Base-by-base conservation (phyloP, 805 yeast species). In the Jamesozyma gamospora region DNA sequence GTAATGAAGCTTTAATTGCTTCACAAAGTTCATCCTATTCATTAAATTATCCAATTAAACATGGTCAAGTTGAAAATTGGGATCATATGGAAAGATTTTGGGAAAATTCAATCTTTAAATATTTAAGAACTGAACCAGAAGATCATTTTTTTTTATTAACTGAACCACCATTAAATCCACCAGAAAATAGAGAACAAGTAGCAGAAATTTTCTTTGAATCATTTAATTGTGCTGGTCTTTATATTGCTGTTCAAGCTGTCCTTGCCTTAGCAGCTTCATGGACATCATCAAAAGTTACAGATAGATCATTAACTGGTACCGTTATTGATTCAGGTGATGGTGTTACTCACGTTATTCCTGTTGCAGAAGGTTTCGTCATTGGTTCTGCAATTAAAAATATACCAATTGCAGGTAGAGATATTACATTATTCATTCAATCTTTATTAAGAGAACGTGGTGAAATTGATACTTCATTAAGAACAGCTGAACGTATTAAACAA, bases 81-180 rank as follows among this genome's bases (percentile, higher is more conserved):
- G 98, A 92, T 66, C 96, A 92, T 59, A 92, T 92, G 98, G 98
- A 92, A 64, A 74, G 98, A 60, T 90, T 87, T 64, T 92, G 98
- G 98, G 97, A 92, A 58, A 83, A 84, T 55, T 85, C 95, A 35
- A 88, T 92, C 56, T 92, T 92, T 70, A 90, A 92, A 66, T 92
- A 92, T 61, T 73, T 92, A 52, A 78, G 96, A 62, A 86, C 97
- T 61, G 98, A 92, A 65, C 99, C 99, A 13, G 99, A 92, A 63
- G 99, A 92, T 64, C 99, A 92, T 58, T 87, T 85, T 59, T 92
- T 92, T 64, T 68, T 92, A 41, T 67, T 92, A 42, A 92, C 99
- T 37, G 99, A 92, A 66, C 99, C 99, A 10, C 99, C 99, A 17
- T 74, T 92, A 50, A 92, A 92, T 58, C 96, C 99, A n/a, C 99